Percentiles rank a stretch among this genome's conserved stretches.
phyloP scores from a whole-genome alignment of 192 early-diverging fungal species.

The Coemansia sp. region DNA sequence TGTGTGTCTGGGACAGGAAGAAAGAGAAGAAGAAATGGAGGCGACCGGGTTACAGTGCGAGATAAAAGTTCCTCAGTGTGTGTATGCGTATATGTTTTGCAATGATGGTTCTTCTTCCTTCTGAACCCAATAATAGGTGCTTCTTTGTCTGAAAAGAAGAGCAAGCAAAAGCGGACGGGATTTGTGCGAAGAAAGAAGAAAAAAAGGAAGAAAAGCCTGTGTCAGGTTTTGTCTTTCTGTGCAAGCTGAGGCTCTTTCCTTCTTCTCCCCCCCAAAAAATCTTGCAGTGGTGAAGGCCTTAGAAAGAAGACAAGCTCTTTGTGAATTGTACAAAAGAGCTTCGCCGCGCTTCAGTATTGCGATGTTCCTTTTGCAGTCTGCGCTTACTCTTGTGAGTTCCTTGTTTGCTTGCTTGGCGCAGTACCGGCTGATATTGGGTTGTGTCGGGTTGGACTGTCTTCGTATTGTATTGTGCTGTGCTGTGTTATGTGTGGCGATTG shows the following conservation, averaged over 20 bases:
- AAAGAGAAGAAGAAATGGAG: slow-evolving; percentile 1
- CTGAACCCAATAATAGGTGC: slow-evolving; percentile 1
- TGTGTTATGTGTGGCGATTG: not conserved
- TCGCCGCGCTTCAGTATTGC: slow-evolving; percentile 2
- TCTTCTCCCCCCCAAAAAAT: not conserved
- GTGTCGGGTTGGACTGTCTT: not conserved
- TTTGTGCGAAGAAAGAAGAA: not conserved
- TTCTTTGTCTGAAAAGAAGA: slow-evolving; percentile 14
- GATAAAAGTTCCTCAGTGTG: not conserved
- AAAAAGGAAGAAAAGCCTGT: not conserved
- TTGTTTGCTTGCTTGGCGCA: not conserved
- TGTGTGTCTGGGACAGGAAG: not conserved
- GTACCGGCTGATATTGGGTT: not conserved
- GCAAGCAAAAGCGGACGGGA: not conserved
- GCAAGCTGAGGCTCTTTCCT: not conserved
- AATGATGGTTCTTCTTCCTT: not conserved
- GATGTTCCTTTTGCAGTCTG: slow-evolving; percentile 2
- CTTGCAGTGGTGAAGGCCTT: not conserved
- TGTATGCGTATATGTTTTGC: not conserved
- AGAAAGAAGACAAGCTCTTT: slow-evolving; percentile 25
- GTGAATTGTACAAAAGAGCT: slow-evolving; percentile 17
- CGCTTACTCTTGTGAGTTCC: slow-evolving; percentile 1
- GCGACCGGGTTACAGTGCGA: not conserved
- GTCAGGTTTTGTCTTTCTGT: slow-evolving; percentile 19
- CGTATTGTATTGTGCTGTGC: no score